Conservation (phyloP, 768 basidiomycete species). For the Termitomyces titanicus region DNA sequence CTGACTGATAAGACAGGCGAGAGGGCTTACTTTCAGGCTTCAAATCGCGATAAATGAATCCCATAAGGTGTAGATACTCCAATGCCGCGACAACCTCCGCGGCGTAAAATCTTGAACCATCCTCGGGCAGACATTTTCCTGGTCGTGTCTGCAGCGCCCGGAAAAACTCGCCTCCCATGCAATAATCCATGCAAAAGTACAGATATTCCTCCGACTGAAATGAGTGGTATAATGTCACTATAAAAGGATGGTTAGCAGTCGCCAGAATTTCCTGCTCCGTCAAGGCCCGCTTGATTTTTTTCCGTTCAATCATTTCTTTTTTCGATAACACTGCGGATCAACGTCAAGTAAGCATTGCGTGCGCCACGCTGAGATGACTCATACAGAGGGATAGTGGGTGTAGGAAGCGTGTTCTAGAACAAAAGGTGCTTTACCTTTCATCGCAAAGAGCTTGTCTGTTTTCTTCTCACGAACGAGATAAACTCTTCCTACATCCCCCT, state of each 20-base stretch:
- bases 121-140: slow-evolving; percentile 95
- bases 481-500: slow-evolving; percentile 98
- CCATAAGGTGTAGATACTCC: slow-evolving; percentile 98
- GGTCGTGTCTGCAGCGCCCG: slow-evolving; percentile 93
- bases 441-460: slow-evolving; percentile 91
- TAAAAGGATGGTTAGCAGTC: slow-evolving; percentile 98
- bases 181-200: slow-evolving; percentile 99
- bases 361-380: slow-evolving; percentile 26
- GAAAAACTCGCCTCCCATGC: slow-evolving; percentile 99
- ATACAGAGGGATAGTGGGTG: background rate
- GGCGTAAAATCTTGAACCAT: slow-evolving; percentile 95
- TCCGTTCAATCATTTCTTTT: slow-evolving; percentile 99
- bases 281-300: slow-evolving; percentile 98
- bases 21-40: slow-evolving; percentile 93
- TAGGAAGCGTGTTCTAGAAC: slow-evolving; percentile 17
- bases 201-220: slow-evolving; percentile 98
- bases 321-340: slow-evolving; percentile 84
- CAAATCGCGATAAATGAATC: slow-evolving; percentile 98
- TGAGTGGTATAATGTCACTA: slow-evolving; percentile 97
- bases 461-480: slow-evolving; percentile 99
- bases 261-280: slow-evolving; percentile 99
- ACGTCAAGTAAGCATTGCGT: slow-evolving; percentile 29
- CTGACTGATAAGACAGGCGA: slow-evolving; percentile 7
- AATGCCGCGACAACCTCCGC: slow-evolving; percentile 97
- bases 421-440: slow-evolving; percentile 79